A percentile compares a stretch with the other conserved stretches of the same genome.
Evolutionary conservation across 2,329 filamentous ascomycete genomes (phyloP).

Genomic region (Beauveria caledonica): DNA sequence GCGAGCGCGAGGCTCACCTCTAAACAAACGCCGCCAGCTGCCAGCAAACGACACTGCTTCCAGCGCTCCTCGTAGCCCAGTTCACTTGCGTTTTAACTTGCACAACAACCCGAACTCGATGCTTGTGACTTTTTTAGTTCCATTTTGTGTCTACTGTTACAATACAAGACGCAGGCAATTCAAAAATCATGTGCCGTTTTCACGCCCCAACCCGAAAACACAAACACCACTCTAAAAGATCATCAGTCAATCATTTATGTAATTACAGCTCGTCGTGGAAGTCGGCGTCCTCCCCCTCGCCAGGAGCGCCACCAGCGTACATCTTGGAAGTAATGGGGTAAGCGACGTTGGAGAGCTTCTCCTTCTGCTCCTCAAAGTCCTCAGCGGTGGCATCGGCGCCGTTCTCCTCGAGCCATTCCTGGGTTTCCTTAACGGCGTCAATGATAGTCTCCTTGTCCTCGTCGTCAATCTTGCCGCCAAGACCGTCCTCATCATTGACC

Average conservation of each 20-base stretch:
- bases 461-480: constrained; percentile 96
- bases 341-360: constrained; percentile 93
- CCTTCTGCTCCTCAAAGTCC: constrained; percentile 99
- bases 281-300: constrained; percentile 63
- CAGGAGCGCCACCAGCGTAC: constrained; percentile 61
- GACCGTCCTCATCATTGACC: constrained; percentile 90
- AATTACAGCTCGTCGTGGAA: constrained; percentile 73
- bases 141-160: constrained; percentile 23
- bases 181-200: constrained; percentile 12
- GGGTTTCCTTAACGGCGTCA: constrained; percentile 93
- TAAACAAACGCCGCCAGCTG: constrained; percentile 3
- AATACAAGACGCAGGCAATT: constrained; percentile 16
- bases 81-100: background rate
- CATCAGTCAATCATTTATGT: constrained; percentile 21
- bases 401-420: constrained; percentile 96
- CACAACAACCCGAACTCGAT: background rate
- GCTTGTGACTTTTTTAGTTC: background rate
- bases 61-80: background rate
- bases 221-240: constrained; percentile 13
- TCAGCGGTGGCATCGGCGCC: constrained; percentile 74
- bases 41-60: background rate
- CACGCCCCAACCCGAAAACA: constrained; percentile 9
- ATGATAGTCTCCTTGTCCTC: constrained; percentile 97
- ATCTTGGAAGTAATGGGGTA: constrained; percentile 99
- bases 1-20: background rate